Percentiles rank a stretch among this genome's conserved stretches.
These are phyloP conservation scores for Coemansia sp. DNA, from an alignment of 192 early-diverging fungal species.

Conservation along the genomic window DNA sequence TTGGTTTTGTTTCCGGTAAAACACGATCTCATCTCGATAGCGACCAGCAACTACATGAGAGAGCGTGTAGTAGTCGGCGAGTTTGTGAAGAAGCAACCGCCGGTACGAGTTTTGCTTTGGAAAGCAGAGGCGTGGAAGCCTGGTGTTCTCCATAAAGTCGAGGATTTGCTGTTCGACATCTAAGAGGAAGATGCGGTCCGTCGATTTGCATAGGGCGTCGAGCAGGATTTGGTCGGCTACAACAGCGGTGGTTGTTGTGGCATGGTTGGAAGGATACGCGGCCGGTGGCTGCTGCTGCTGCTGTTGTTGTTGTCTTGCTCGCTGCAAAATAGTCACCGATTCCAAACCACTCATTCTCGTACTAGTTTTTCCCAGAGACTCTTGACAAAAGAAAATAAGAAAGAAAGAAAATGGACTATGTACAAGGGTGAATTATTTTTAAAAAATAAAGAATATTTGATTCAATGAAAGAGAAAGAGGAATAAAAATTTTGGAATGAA, in stretches of 20 bases:
- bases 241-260: neutral
- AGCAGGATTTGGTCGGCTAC: slow-evolving; percentile 14
- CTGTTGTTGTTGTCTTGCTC: too few relatives aligned
- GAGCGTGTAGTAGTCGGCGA: slow-evolving; percentile 26
- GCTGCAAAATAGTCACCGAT: neutral
- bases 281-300: too few relatives aligned
- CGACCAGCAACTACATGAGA: slow-evolving; percentile 27
- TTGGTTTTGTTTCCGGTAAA: slow-evolving; percentile 14
- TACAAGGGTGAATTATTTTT: too few relatives aligned
- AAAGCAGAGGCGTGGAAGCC: slow-evolving; percentile 5
- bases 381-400: too few relatives aligned
- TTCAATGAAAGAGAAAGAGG: too few relatives aligned
- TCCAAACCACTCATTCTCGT: neutral
- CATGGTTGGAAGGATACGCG: too few relatives aligned
- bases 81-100: slow-evolving; percentile 24
- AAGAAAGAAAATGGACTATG: too few relatives aligned
- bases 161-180: slow-evolving; percentile 8
- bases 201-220: slow-evolving; percentile 7
- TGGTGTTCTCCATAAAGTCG: slow-evolving; percentile 13
- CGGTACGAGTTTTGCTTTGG: slow-evolving; percentile 36
- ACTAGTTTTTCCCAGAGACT: too few relatives aligned
- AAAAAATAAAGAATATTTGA: too few relatives aligned
- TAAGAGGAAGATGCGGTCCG: slow-evolving; percentile 23
- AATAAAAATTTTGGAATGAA: neutral
- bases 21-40: slow-evolving; percentile 22